Evolutionary conservation across 1,139 yeast genomes (phyloP), one percentile per base, ranked within the genome.

Genomic region (Saccharomyces uvarum): DNA sequence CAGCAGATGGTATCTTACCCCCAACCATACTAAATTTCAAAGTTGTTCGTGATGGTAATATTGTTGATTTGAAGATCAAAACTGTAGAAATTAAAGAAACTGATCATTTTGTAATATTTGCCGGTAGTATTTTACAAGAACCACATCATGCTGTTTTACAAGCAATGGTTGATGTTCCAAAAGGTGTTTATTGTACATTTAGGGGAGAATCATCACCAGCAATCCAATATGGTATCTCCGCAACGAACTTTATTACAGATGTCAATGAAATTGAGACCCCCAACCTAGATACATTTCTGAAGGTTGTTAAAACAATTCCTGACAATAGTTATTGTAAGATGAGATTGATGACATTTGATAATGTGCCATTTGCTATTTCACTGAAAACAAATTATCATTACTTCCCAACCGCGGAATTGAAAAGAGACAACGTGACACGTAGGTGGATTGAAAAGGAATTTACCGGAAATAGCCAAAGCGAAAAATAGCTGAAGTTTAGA

Each of bases 371-470:
- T 63, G 96, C 97, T 2, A 83, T 86, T 54, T 85, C 96, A 1
- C 72, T 90, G 64, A 89, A 89, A 70, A 88, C 96, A 1, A 88
- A 88, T 68, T 88, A 88, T 65, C 97, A 90, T 68, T 91, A 90
- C 68, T 90, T 88, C 77, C 95, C 96, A 48, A 89, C 96, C 0
- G 77, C 81, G 9, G 91, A 86, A 65, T 70, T 88, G 61, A 77
- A 75, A 59, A 79, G 78, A 61, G 76, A 78, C 58, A 63, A 62
- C 11, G 68, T 61, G 1, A 67, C 72, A 7, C 77, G 76, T 11
- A 74, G 76, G 59, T 84, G 90, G 89, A 70, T 73, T 47, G 80
- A 78, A 60, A 66, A 71, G 27, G 78, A 75, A 44, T 61, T 68
- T 53, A 70, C 61, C 53, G 57, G 57, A 31, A 59, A 60, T 1